These are phyloP conservation scores for Passalora sequoiae DNA, from an alignment of 2,329 filamentous ascomycete genomes.

Conservation along the genomic window DNA sequence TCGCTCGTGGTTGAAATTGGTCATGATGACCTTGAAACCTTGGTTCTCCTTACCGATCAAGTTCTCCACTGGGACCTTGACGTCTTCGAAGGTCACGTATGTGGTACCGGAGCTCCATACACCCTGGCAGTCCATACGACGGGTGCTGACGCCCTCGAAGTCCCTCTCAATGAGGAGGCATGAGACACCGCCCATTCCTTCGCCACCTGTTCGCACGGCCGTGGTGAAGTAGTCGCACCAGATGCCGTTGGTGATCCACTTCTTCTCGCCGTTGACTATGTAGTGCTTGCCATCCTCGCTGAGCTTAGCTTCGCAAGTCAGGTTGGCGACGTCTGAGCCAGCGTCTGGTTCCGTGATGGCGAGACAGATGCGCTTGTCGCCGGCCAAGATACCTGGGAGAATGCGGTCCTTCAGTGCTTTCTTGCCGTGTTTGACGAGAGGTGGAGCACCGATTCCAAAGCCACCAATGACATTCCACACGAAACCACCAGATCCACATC, in stretches of 20 bases:
- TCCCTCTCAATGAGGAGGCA: slow-evolving; percentile 87
- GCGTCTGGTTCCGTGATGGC: slow-evolving; percentile 96
- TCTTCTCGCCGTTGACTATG: slow-evolving; percentile 99
- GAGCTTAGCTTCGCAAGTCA: slow-evolving; percentile 93
- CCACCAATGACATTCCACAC: slow-evolving; percentile 97
- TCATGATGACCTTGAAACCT: slow-evolving; percentile 99
- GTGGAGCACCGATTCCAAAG: slow-evolving; percentile 92
- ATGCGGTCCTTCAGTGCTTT: slow-evolving; percentile 80
- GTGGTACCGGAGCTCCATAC: slow-evolving; percentile 94
- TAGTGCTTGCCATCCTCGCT: slow-evolving; percentile 96
- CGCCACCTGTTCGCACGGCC: slow-evolving; percentile 74
- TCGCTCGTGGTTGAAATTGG: slow-evolving; percentile 99
- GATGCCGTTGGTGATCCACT: slow-evolving; percentile 52
- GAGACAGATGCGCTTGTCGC: slow-evolving; percentile 95
- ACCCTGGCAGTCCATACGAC: slow-evolving; percentile 97
- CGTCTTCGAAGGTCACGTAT: slow-evolving; percentile 97
- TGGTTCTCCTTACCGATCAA: slow-evolving; percentile 96
- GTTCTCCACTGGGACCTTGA: slow-evolving; percentile 99
- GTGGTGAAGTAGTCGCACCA: slow-evolving; percentile 98
- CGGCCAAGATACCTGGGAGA: slow-evolving; percentile 77
- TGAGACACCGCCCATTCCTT: slow-evolving; percentile 86
- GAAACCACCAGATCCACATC: slow-evolving; percentile 81
- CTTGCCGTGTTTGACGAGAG: slow-evolving; percentile 85
- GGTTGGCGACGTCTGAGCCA: slow-evolving; percentile 88
- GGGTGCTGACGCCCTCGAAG: slow-evolving; percentile 78